Evolutionary conservation across 805 yeast genomes (phyloP).

Genomic region (Tetrapisispora fleetii): DNA sequence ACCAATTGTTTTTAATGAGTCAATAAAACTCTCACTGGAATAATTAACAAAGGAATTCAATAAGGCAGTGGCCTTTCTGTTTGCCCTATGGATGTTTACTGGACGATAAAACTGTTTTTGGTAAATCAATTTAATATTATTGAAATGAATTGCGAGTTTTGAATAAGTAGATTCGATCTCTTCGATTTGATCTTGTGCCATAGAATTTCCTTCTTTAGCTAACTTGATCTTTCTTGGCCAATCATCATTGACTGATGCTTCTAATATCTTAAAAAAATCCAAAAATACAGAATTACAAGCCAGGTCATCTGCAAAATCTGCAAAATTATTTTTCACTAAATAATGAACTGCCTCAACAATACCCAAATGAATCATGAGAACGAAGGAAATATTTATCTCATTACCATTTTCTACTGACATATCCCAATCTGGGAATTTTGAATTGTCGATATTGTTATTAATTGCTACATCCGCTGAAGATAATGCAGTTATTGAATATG

Average conservation of each 20-base stretch:
- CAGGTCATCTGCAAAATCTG: slow-evolving; percentile 64
- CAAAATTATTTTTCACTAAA: slow-evolving; percentile 61
- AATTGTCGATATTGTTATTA: slow-evolving; percentile 11
- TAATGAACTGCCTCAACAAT: slow-evolving; percentile 66
- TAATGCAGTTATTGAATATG: slow-evolving; percentile 38
- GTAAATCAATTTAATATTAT: slow-evolving; percentile 56
- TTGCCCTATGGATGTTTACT: slow-evolving; percentile 17
- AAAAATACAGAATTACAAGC: slow-evolving; percentile 49
- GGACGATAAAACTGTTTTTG: slow-evolving; percentile 67
- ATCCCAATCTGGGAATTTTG: slow-evolving; percentile 53
- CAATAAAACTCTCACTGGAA: slow-evolving; percentile 12
- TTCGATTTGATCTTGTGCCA: slow-evolving; percentile 8
- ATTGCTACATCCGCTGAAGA: slow-evolving; percentile 12
- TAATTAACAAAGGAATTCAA: slow-evolving; percentile 13
- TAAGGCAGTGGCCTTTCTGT: slow-evolving; percentile 14
- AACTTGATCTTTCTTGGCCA: slow-evolving; percentile 39
- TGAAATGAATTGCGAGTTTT: slow-evolving; percentile 38
- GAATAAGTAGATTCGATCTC: slow-evolving; percentile 24
- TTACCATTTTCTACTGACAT: slow-evolving; percentile 30
- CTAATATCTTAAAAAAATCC: slow-evolving; percentile 55
- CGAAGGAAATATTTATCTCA: slow-evolving; percentile 52
- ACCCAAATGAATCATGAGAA: slow-evolving; percentile 73
- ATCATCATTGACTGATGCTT: slow-evolving; percentile 47
- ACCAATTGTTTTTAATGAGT: slow-evolving; percentile 5
- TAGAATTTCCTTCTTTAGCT: slow-evolving; percentile 14